Conservation (phyloP, 2,329 filamentous ascomycete genomes). For the Botrytis squamosa region DNA sequence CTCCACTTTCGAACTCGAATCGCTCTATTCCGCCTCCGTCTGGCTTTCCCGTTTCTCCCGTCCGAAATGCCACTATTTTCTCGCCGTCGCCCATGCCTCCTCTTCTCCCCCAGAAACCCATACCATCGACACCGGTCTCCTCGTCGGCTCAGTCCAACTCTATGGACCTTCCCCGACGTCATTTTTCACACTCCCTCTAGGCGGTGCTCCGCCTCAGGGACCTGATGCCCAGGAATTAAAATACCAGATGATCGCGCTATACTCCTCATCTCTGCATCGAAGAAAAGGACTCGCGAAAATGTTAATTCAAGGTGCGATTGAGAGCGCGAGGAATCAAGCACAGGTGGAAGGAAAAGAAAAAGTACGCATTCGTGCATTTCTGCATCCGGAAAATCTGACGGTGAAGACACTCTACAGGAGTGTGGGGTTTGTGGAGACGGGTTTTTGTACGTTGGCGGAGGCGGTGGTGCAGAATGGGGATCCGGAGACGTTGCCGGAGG, state of each 20-base stretch:
- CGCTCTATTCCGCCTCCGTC: constrained; percentile 29
- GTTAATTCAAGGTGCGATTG: neutral
- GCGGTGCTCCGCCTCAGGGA: neutral
- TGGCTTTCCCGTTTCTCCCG: constrained; percentile 36
- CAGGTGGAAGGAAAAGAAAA: neutral
- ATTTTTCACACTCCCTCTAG: neutral
- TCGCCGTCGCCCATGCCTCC: constrained; percentile 33
- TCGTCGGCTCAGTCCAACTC: neutral
- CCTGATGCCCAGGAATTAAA: neutral
- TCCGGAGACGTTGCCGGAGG: neutral
- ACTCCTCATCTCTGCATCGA: neutral
- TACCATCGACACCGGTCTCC: neutral
- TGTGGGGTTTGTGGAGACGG: neutral
- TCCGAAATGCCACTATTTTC: constrained; percentile 36
- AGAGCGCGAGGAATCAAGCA: neutral
- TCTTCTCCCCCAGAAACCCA: constrained; percentile 1
- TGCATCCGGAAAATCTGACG: neutral
- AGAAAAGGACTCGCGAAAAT: neutral
- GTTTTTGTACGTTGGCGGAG: neutral
- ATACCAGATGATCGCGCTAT: neutral
- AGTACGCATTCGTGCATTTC: neutral
- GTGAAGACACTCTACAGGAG: neutral
- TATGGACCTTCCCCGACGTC: neutral
- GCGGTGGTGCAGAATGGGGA: neutral
- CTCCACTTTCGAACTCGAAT: constrained; percentile 39